A percentile compares a stretch with the other conserved stretches of the same genome.
phyloP scores from a whole-genome alignment of 2,329 filamentous ascomycete genomes.

The Alternaria sp. region DNA sequence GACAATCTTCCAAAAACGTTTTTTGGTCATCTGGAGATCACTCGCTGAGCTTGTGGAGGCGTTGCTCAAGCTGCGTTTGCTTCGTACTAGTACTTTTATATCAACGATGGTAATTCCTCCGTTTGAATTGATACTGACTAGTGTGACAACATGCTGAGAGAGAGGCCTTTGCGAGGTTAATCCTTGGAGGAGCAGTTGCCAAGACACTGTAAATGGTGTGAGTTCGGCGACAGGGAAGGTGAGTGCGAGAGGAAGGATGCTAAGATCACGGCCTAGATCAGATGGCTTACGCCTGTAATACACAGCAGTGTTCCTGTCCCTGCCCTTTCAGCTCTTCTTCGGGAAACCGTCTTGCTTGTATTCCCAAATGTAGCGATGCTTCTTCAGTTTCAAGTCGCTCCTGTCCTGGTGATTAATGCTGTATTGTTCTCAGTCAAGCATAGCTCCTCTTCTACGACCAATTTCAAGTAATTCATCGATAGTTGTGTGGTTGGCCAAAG shows the following conservation, averaged over 20 bases:
- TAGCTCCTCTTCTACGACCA: neutral
- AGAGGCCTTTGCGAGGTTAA: neutral
- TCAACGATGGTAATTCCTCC: neutral
- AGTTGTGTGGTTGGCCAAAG: neutral
- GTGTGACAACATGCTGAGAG: neutral
- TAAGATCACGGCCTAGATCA: neutral
- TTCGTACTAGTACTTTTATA: neutral
- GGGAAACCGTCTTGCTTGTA: neutral
- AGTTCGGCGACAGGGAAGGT: neutral
- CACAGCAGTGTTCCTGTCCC: neutral
- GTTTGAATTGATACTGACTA: neutral
- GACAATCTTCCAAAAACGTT: neutral
- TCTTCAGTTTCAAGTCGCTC: neutral
- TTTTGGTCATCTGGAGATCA: neutral
- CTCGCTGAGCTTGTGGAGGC: neutral
- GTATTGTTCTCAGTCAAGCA: neutral
- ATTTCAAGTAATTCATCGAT: neutral
- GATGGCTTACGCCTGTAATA: neutral
- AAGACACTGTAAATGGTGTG: neutral
- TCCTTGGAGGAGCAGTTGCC: neutral
- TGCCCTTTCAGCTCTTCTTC: too few species aligned
- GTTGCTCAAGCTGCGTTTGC: neutral
- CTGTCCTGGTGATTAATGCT: neutral
- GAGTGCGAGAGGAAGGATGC: neutral
- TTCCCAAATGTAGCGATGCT: neutral